A percentile compares a stretch with the other conserved stretches of the same genome.
These are phyloP conservation scores for Pichia membranifaciens DNA, from an alignment of 805 yeast species.

Conservation along the genomic window DNA sequence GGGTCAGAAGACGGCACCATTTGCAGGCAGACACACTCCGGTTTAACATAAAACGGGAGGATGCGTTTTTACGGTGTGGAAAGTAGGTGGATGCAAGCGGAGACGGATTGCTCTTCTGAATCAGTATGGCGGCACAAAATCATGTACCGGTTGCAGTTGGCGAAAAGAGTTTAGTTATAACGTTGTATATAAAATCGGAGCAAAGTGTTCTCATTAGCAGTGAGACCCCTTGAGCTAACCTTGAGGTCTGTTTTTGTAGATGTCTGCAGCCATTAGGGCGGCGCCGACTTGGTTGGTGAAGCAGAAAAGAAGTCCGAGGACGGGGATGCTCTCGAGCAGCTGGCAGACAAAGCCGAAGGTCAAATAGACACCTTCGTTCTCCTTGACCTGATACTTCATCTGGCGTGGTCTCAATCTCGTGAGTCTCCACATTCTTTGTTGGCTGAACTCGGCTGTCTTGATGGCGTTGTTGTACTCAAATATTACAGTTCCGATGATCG, in stretches of 20 bases:
- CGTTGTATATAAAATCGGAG: too few species aligned
- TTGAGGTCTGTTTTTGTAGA: constrained; percentile 7
- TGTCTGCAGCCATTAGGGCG: constrained; percentile 51
- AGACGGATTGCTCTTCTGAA: too few species aligned
- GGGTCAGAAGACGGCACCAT: too few species aligned
- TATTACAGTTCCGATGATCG: constrained; percentile 22
- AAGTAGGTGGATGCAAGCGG: too few species aligned
- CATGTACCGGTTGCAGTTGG: too few species aligned
- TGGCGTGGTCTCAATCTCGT: constrained; percentile 25
- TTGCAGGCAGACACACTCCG: too few species aligned
- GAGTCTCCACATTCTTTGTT: constrained; percentile 21
- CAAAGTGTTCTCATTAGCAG: too few species aligned
- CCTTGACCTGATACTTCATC: constrained; percentile 22
- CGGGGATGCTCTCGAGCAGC: constrained; percentile 40
- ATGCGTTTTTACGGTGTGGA: too few species aligned
- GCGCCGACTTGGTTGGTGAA: constrained; percentile 60
- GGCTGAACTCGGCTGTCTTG: constrained; percentile 16
- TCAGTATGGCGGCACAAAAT: too few species aligned
- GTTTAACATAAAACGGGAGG: too few species aligned
- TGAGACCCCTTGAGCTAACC: too few species aligned
- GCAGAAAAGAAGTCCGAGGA: constrained; percentile 44
- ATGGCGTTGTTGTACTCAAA: constrained; percentile 18
- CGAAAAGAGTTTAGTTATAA: too few species aligned
- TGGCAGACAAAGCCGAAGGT: constrained; percentile 50
- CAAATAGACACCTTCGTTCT: constrained; percentile 35